Percentiles rank a stretch among this genome's conserved stretches.
These are phyloP conservation scores for Diaporthe vexans DNA, from an alignment of 2,329 filamentous ascomycete genomes.

Conservation along the genomic window DNA sequence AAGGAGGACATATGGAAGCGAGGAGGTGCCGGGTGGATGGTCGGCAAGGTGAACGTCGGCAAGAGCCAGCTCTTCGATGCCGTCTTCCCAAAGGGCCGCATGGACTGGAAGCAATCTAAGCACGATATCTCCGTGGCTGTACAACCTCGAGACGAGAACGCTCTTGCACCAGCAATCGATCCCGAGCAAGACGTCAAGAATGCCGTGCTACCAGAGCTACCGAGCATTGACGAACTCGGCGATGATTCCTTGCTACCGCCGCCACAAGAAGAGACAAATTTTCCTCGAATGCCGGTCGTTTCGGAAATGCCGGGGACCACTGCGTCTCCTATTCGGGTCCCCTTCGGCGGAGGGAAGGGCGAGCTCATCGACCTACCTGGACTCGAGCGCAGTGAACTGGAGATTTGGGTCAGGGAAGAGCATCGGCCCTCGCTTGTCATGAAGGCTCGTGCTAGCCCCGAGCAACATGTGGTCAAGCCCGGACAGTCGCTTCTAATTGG, in stretches of 20 bases:
- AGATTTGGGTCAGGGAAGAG: slow-evolving; percentile 77
- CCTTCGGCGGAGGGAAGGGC: slow-evolving; percentile 87
- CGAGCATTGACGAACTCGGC: slow-evolving; percentile 49
- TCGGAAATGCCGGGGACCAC: slow-evolving; percentile 93
- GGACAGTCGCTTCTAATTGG: slow-evolving; percentile 87
- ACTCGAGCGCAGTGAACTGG: slow-evolving; percentile 80
- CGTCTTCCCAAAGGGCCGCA: slow-evolving; percentile 84
- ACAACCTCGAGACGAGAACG: slow-evolving; percentile 46
- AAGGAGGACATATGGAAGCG: slow-evolving; percentile 88
- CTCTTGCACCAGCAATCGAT: slow-evolving; percentile 32
- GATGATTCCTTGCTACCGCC: slow-evolving; percentile 79
- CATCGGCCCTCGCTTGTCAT: slow-evolving; percentile 81
- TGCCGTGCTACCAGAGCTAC: slow-evolving; percentile 37
- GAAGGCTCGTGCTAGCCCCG: slow-evolving; percentile 79
- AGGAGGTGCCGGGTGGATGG: slow-evolving; percentile 92
- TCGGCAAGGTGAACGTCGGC: slow-evolving; percentile 98
- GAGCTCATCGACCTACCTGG: slow-evolving; percentile 96
- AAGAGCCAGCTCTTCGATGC: slow-evolving; percentile 93
- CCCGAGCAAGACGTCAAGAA: slow-evolving; percentile 43
- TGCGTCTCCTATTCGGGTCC: slow-evolving; percentile 92
- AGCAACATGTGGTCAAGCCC: slow-evolving; percentile 79
- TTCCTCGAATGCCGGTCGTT: slow-evolving; percentile 87
- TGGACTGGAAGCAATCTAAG: slow-evolving; percentile 56
- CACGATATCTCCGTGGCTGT: slow-evolving; percentile 54
- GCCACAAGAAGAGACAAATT: slow-evolving; percentile 78